Evolutionary conservation across 495 filamentous ascomycete species (phyloP).

Genomic region (Penicillium dipodomyicola): DNA sequence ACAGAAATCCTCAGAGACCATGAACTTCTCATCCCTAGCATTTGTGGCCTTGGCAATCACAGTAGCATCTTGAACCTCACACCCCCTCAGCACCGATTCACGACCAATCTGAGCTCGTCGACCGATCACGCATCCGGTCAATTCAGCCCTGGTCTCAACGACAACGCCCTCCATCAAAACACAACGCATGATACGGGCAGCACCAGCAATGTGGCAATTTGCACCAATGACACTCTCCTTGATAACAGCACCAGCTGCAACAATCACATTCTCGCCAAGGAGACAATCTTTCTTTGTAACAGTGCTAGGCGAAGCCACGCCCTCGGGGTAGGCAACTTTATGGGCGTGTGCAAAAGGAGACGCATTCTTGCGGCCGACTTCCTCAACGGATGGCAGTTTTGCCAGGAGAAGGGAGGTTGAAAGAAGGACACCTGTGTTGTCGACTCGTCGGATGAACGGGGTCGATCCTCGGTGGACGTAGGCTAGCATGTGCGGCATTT

Average conservation of each 20-base stretch:
- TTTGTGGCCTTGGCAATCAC: slow-evolving; percentile 77
- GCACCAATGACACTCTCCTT: slow-evolving; percentile 85
- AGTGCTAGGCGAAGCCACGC: slow-evolving; percentile 68
- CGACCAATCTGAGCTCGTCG: slow-evolving; percentile 70
- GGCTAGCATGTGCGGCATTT: slow-evolving; percentile 66
- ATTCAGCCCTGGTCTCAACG: slow-evolving; percentile 68
- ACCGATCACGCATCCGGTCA: slow-evolving; percentile 82
- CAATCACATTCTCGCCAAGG: slow-evolving; percentile 78
- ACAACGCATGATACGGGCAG: slow-evolving; percentile 73
- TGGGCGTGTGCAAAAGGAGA: slow-evolving; percentile 69
- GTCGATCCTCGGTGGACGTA: slow-evolving; percentile 61
- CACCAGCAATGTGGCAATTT: slow-evolving; percentile 74
- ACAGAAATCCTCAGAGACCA: slow-evolving; percentile 70
- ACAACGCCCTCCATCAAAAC: slow-evolving; percentile 87
- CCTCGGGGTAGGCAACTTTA: slow-evolving; percentile 78
- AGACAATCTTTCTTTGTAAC: slow-evolving; percentile 74
- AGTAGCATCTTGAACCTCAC: slow-evolving; percentile 83
- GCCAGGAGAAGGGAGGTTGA: slow-evolving; percentile 81
- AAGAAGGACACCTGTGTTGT: slow-evolving; percentile 77
- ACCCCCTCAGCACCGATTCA: slow-evolving; percentile 72
- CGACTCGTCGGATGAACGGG: slow-evolving; percentile 78
- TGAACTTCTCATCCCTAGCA: slow-evolving; percentile 80
- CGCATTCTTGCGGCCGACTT: slow-evolving; percentile 51
- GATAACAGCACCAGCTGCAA: slow-evolving; percentile 75
- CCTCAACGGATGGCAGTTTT: slow-evolving; percentile 66